A percentile compares a stretch with the other conserved stretches of the same genome.
Evolutionary conservation across 2,329 filamentous ascomycete species (phyloP).

Genomic region (Helotiales sp.): DNA sequence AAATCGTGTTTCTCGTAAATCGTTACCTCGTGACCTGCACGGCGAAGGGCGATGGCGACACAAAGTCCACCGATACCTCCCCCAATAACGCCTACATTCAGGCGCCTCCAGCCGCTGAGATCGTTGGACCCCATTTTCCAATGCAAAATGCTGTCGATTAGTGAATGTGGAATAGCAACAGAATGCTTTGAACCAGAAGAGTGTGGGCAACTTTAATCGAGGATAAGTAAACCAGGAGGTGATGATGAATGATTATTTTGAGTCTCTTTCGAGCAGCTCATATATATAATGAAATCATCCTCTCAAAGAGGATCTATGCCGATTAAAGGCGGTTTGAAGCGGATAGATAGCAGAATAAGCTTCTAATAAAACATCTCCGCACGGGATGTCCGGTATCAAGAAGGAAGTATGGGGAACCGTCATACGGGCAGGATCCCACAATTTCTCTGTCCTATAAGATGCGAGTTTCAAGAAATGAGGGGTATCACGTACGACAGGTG

Average conservation of each 20-base stretch:
- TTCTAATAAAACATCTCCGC: not conserved
- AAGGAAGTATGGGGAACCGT: not conserved
- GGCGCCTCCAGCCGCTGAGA: constrained; percentile 19
- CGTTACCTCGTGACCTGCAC: constrained; percentile 59
- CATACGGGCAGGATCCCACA: too few relatives aligned
- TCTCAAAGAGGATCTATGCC: not conserved
- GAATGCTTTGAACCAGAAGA: too few relatives aligned
- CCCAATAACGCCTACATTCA: constrained; percentile 33
- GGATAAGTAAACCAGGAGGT: not conserved
- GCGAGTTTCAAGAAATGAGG: too few relatives aligned
- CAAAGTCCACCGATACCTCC: constrained; percentile 52
- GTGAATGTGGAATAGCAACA: too few relatives aligned
- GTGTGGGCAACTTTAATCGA: not conserved
- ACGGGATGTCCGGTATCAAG: not conserved
- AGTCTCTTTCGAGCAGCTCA: not conserved
- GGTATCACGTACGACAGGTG: too few relatives aligned
- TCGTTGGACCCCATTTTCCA: constrained; percentile 30
- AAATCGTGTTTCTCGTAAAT: constrained; percentile 72
- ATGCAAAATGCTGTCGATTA: not conserved
- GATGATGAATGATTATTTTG: too few relatives aligned
- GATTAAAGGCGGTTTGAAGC: constrained; percentile 6
- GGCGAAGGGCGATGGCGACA: constrained; percentile 55
- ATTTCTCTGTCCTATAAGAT: too few relatives aligned
- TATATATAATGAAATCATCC: constrained; percentile 3
- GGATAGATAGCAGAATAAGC: not conserved